Conservation (phyloP, 306 rosid species). For the Glycine latifolia region DNA sequence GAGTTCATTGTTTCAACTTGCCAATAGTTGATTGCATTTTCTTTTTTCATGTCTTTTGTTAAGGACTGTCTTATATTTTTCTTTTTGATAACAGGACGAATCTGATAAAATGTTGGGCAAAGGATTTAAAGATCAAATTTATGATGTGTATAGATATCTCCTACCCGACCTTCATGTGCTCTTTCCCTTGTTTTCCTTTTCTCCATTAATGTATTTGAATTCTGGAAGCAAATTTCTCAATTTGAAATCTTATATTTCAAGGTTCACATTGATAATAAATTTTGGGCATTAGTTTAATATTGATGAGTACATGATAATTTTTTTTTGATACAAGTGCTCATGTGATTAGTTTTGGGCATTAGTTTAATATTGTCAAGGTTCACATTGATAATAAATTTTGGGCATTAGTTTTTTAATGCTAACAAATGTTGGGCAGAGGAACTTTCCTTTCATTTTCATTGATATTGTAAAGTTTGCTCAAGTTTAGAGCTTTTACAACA, state of each 20-base stretch:
- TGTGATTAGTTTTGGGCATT: too few relatives aligned
- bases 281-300: not conserved
- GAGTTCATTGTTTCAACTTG: conserved; percentile 45
- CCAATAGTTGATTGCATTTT: not conserved
- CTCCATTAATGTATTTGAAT: not conserved
- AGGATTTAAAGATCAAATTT: conserved; percentile 98
- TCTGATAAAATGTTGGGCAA: conserved; percentile 99
- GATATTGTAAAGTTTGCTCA: not conserved
- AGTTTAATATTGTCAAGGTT: too few relatives aligned
- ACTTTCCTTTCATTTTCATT: not conserved
- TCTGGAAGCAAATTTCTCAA: conserved; percentile 1
- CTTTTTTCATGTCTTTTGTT: not conserved
- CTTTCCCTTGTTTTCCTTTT: conserved; percentile 26
- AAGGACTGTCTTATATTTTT: not conserved
- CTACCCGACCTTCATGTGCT: conserved; percentile 98
- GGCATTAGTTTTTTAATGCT: not conserved
- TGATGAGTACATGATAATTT: not conserved
- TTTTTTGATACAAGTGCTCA: not conserved
- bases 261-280: conserved; percentile 5
- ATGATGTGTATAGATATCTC: conserved; percentile 95
- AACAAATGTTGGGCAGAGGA: not conserved
- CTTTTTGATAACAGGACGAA: conserved; percentile 70
- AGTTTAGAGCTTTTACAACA: not conserved
- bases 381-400: too few relatives aligned
- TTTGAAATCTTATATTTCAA: not conserved